phyloP scores from a whole-genome alignment of 139 green algal genomes.

The Micractinium sp. region DNA sequence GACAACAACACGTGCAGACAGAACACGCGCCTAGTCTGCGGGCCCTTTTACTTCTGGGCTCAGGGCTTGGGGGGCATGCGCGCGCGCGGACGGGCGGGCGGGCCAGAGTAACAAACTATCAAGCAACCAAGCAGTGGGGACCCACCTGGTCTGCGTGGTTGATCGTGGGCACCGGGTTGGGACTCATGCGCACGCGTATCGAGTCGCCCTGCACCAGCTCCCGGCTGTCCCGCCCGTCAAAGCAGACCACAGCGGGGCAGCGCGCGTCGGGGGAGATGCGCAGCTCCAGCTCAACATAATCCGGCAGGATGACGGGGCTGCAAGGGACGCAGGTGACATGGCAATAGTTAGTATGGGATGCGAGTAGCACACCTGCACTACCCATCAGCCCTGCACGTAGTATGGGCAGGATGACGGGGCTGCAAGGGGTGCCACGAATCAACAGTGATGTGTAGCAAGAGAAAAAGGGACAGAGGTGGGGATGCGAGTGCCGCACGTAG shows the following conservation, averaged over 20 bases:
- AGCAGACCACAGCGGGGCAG: slow-evolving; percentile 90
- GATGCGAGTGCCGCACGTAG: too few species aligned
- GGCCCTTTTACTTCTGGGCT: too few species aligned
- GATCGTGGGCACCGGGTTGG: slow-evolving; percentile 96
- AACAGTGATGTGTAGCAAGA: background rate
- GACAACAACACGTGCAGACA: background rate
- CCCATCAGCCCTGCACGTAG: too few species aligned
- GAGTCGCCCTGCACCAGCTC: slow-evolving; percentile 87
- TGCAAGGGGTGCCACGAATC: slow-evolving; percentile 31
- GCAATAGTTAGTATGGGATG: too few species aligned
- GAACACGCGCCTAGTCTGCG: background rate
- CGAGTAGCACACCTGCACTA: too few species aligned
- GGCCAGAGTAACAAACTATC: background rate
- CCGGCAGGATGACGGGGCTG: slow-evolving; percentile 95
- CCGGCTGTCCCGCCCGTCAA: slow-evolving; percentile 89
- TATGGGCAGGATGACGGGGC: slow-evolving; percentile 49
- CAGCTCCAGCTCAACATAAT: slow-evolving; percentile 89
- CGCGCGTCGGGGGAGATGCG: slow-evolving; percentile 82
- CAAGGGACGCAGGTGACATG: slow-evolving; percentile 25
- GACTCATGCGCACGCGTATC: slow-evolving; percentile 83
- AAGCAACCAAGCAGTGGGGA: background rate
- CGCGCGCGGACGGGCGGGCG: background rate
- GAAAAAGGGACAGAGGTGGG: too few species aligned
- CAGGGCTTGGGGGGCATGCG: background rate
- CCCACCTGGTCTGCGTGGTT: slow-evolving; percentile 84